Percentiles rank a stretch among this genome's conserved stretches.
Evolutionary conservation across 257 asterid species (phyloP).

Genomic region (Solanum pennellii): DNA sequence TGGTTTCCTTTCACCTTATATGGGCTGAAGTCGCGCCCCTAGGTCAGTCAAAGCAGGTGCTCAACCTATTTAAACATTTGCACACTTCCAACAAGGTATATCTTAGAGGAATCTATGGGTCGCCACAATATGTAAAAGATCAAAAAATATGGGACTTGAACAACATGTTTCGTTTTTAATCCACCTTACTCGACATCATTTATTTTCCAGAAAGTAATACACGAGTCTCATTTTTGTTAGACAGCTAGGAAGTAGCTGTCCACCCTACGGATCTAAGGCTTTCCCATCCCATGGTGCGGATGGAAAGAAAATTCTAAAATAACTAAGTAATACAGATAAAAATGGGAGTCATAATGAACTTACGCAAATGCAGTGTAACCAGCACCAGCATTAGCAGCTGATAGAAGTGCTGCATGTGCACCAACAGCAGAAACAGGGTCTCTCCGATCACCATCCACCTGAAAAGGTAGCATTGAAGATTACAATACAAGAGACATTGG

Average conservation of each 20-base stretch:
- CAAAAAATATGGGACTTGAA: neutral
- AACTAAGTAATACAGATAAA: neutral
- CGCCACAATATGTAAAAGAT: neutral
- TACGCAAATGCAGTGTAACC: constrained; percentile 98
- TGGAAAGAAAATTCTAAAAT: neutral
- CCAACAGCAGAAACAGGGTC: constrained; percentile 51
- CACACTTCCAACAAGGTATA: neutral
- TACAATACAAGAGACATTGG: neutral
- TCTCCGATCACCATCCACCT: constrained; percentile 73
- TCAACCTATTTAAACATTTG: neutral
- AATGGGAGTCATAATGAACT: constrained; percentile 12
- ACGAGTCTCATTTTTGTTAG: neutral
- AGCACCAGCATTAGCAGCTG: constrained; percentile 84
- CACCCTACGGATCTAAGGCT: neutral
- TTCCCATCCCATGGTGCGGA: neutral
- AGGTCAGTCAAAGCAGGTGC: neutral
- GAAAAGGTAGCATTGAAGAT: constrained; percentile 7
- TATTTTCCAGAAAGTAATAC: neutral
- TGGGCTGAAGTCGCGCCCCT: neutral
- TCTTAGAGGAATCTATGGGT: neutral
- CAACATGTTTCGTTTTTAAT: neutral
- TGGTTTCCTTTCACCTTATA: neutral
- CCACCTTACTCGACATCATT: neutral
- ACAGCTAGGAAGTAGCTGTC: neutral
- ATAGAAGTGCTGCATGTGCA: constrained; percentile 59